Evolutionary conservation across 257 asterid genomes (phyloP).

Genomic region (Salvia hispanica): DNA sequence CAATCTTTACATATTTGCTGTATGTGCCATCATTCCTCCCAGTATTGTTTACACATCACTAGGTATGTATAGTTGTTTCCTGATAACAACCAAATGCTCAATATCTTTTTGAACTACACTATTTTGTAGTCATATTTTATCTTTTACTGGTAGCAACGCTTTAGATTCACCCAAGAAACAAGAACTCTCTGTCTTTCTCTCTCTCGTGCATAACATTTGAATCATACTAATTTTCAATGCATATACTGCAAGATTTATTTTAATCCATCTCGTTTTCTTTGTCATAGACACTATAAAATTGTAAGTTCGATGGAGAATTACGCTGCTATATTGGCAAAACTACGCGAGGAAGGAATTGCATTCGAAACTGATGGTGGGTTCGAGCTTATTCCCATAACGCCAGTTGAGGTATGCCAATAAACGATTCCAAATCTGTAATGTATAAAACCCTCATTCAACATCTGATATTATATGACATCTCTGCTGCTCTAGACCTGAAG

Average conservation of each 20-base stretch:
- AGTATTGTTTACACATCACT: neutral
- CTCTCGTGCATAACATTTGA: neutral
- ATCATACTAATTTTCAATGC: too few relatives aligned
- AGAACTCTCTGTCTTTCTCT: neutral
- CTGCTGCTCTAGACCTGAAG: neutral
- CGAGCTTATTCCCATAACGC: conserved; percentile 70
- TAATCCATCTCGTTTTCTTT: conserved; percentile 19
- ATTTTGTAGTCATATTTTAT: neutral
- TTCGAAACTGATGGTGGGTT: conserved; percentile 81
- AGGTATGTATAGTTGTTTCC: neutral
- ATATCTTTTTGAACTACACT: neutral
- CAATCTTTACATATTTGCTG: neutral
- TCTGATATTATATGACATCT: neutral
- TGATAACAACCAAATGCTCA: neutral
- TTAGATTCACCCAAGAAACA: neutral
- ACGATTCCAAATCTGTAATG: neutral
- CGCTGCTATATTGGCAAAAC: conserved; percentile 56
- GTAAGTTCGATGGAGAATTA: conserved; percentile 75
- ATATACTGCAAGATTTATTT: neutral
- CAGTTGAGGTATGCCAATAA: conserved; percentile 60
- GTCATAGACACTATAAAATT: conserved; percentile 58
- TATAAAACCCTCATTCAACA: neutral
- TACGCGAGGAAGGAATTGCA: conserved; percentile 73
- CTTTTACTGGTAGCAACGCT: neutral
- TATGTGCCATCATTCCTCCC: neutral